A percentile compares a stretch with the other conserved stretches of the same genome.
Conservation (phyloP, 768 basidiomycete species). For the Calocera viscosa region DNA sequence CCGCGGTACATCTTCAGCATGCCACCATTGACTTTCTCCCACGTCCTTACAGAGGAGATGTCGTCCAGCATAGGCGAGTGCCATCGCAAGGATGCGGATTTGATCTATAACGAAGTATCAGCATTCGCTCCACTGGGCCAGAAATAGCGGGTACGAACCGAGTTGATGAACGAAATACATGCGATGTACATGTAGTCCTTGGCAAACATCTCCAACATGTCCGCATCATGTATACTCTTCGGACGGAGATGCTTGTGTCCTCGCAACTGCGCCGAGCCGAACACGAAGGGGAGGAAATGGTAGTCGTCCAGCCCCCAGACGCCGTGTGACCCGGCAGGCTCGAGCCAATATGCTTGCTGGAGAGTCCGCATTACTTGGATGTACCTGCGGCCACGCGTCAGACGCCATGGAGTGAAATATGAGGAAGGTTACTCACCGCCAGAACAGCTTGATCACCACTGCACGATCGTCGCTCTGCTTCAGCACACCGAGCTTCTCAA, state of each 20-base stretch:
- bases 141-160: conserved; percentile 36
- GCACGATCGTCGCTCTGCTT: conserved; percentile 52
- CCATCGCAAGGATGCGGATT: conserved; percentile 90
- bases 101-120: conserved; percentile 45
- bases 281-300: conserved; percentile 86
- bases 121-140: neutral
- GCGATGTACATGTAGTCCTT: conserved; percentile 95
- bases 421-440: conserved; percentile 43
- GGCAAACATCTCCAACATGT: conserved; percentile 83
- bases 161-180: conserved; percentile 92
- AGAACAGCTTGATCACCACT: conserved; percentile 75
- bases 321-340: conserved; percentile 97
- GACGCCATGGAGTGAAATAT: neutral
- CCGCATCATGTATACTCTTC: conserved; percentile 81
- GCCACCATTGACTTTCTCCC: conserved; percentile 92
- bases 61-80: conserved; percentile 99
- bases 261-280: conserved; percentile 67
- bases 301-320: conserved; percentile 98
- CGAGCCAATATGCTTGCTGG: conserved; percentile 92
- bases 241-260: conserved; percentile 83
- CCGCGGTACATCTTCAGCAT: conserved; percentile 98
- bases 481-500: conserved; percentile 58
- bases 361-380: conserved; percentile 70
- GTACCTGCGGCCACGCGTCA: conserved; percentile 34
- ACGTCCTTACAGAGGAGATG: conserved; percentile 86